Evolutionary conservation across 495 filamentous ascomycete species (phyloP).

Genomic region (Talaromyces trachyspermus): DNA sequence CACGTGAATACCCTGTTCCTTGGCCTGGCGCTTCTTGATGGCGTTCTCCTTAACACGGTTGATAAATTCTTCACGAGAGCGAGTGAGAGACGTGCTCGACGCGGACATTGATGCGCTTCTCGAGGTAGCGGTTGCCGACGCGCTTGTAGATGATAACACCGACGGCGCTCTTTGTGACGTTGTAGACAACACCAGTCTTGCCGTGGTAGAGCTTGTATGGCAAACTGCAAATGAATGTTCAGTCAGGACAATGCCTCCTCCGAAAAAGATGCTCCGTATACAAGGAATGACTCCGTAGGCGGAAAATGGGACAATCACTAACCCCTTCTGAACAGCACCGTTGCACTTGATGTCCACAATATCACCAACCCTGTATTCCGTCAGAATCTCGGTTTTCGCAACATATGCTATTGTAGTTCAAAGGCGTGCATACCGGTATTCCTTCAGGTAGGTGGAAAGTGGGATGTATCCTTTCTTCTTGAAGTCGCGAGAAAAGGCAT

Average conservation of each 20-base stretch:
- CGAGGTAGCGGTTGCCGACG: constrained; percentile 95
- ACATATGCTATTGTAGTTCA: constrained; percentile 6
- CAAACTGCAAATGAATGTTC: constrained; percentile 81
- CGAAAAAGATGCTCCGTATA: neutral
- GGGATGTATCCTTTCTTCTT: constrained; percentile 87
- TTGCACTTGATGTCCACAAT: constrained; percentile 96
- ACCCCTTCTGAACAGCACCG: constrained; percentile 98
- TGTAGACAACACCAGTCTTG: constrained; percentile 97
- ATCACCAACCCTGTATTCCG: constrained; percentile 73
- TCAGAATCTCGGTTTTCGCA: constrained; percentile 19
- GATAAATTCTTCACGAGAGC: constrained; percentile 92
- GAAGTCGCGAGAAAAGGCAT: constrained; percentile 90
- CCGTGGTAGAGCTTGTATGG: constrained; percentile 99
- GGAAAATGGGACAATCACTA: constrained; percentile 35
- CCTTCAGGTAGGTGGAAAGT: constrained; percentile 82
- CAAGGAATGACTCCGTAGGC: neutral
- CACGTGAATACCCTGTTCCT: constrained; percentile 75
- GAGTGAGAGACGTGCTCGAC: constrained; percentile 94
- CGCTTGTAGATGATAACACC: constrained; percentile 98
- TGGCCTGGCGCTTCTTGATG: constrained; percentile 82
- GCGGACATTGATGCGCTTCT: constrained; percentile 99
- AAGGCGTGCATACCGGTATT: constrained; percentile 63
- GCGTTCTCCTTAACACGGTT: constrained; percentile 94
- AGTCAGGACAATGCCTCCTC: too few species aligned
- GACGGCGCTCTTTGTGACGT: constrained; percentile 90